Evolutionary conservation across 1,139 yeast species (phyloP).

Genomic region (Sugiyamaella grinbergsii): DNA sequence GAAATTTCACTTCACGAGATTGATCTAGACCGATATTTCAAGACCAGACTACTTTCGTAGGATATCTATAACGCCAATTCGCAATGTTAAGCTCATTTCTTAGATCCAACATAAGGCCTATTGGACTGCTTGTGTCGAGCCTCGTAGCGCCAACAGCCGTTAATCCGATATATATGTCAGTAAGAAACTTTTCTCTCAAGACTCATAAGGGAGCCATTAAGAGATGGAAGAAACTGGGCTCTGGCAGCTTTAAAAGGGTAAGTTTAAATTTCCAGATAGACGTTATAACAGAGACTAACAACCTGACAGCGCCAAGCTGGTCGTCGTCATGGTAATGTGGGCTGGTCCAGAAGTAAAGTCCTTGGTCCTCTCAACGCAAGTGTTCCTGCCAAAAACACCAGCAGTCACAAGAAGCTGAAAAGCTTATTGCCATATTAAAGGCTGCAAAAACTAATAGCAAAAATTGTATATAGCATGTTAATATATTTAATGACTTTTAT

Average conservation of each 20-base stretch:
- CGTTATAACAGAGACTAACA: background rate
- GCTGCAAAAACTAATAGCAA: background rate
- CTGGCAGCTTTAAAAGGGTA: constrained; percentile 53
- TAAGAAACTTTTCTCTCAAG: constrained; percentile 39
- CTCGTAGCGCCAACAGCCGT: constrained; percentile 1
- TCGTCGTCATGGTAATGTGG: constrained; percentile 90
- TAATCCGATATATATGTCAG: background rate
- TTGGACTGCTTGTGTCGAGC: background rate
- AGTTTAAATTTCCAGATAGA: constrained; percentile 23
- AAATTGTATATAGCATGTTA: constrained; percentile 16
- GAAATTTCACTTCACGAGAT: constrained; percentile 16
- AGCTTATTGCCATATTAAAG: constrained; percentile 44
- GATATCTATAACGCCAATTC: too few species aligned
- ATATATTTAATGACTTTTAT: constrained; percentile 7
- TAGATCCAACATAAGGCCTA: background rate
- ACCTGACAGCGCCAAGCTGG: constrained; percentile 65
- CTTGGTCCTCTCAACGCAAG: constrained; percentile 66
- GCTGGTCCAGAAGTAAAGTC: constrained; percentile 67
- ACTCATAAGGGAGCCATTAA: constrained; percentile 79
- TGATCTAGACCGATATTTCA: background rate
- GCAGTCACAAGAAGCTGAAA: constrained; percentile 48
- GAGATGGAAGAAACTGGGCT: constrained; percentile 74
- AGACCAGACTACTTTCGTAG: too few species aligned
- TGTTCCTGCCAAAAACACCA: constrained; percentile 53
- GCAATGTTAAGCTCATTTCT: constrained; percentile 2